Evolutionary conservation across 345 rosid genomes (phyloP).

Genomic region (Raphanus raphanistrum): DNA sequence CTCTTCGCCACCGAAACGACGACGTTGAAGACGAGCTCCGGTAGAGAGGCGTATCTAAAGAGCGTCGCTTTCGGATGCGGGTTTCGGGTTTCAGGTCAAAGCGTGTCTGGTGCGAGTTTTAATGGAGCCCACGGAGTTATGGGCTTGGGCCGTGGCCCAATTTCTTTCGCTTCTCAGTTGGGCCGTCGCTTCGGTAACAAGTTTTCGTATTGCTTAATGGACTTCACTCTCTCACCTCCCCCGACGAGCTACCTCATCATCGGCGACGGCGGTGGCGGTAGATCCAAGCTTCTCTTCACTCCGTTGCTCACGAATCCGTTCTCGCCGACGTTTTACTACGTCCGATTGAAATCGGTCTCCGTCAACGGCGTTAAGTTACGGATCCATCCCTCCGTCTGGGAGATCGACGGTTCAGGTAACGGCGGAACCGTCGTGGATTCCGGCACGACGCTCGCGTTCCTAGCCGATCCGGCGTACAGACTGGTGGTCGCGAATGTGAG

Average conservation of each 20-base stretch:
- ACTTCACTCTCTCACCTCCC: constrained; percentile 77
- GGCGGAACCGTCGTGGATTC: constrained; percentile 90
- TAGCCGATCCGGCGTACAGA: constrained; percentile 56
- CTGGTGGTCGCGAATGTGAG: constrained; percentile 46
- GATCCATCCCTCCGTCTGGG: constrained; percentile 72
- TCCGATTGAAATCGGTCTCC: constrained; percentile 47
- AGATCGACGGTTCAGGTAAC: constrained; percentile 62
- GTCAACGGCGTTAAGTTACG: constrained; percentile 53
- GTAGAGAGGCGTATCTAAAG: constrained; percentile 41
- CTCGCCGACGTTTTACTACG: constrained; percentile 77
- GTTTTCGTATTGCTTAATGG: constrained; percentile 86
- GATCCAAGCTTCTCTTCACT: constrained; percentile 46
- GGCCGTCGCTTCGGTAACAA: constrained; percentile 73
- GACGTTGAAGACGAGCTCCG: constrained; percentile 58
- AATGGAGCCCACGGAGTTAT: constrained; percentile 82
- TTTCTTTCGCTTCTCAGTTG: constrained; percentile 74
- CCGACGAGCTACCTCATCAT: constrained; percentile 76
- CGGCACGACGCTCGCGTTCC: constrained; percentile 68
- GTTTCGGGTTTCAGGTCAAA: constrained; percentile 50
- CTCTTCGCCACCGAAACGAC: constrained; percentile 67
- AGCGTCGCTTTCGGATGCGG: constrained; percentile 75
- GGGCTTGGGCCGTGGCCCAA: constrained; percentile 87
- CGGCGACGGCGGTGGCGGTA: constrained; percentile 7
- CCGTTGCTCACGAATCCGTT: constrained; percentile 58
- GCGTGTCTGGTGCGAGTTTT: constrained; percentile 51